Base-by-base conservation (phyloP, 139 green algal genomes). In the Chlorella sp. region DNA sequence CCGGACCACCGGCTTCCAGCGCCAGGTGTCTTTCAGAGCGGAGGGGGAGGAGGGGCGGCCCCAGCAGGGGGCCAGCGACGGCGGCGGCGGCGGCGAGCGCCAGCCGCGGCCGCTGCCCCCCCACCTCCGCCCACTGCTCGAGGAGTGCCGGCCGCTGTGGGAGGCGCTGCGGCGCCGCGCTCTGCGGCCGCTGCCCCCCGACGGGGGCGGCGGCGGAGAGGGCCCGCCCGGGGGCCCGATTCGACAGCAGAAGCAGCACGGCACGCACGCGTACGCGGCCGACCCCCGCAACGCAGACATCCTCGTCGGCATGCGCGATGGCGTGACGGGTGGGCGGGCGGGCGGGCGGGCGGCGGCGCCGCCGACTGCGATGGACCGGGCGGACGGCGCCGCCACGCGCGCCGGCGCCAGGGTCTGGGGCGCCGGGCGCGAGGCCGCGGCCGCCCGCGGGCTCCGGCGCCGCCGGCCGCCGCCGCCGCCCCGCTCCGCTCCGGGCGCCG, bases 221-320 rank as follows among this genome's bases (percentile, higher is more conserved):
- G 42, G 38, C 5, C 17, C 15, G 36, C 48, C 35, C 31, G 29
- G 41, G 61, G 36, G 42, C 8, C 35, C 64, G 77, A n/a, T 56
- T 4, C 38, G 43, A 15, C 36, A 66, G 25, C 50, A 67, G 12
- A 12, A 65, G 48, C 67, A 78, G 41, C n/a, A 46, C 23, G 88
- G 84, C 25, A 91, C 89, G 8, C 90, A 93, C 50, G 73, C 77
- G 3, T 91, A 87, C 50, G 1, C 51, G 12, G 36, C 72, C 2
- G 90, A 95, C 67, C 21, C 76, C 3, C 80, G 88, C 40, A 95
- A 95, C 50, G 82, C 41, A 0, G 79, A 92, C 71, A 72, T 94
- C 27, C 60, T 94, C 5, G 70, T 95, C 1, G 87, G 87, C 60
- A 89, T 95, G 11, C 65, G 91, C 33, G 88, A 95, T 68, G 88